A percentile compares a stretch with the other conserved stretches of the same genome.
Evolutionary conservation across 768 basidiomycete species (phyloP).

Genomic region (Mycena filopes): DNA sequence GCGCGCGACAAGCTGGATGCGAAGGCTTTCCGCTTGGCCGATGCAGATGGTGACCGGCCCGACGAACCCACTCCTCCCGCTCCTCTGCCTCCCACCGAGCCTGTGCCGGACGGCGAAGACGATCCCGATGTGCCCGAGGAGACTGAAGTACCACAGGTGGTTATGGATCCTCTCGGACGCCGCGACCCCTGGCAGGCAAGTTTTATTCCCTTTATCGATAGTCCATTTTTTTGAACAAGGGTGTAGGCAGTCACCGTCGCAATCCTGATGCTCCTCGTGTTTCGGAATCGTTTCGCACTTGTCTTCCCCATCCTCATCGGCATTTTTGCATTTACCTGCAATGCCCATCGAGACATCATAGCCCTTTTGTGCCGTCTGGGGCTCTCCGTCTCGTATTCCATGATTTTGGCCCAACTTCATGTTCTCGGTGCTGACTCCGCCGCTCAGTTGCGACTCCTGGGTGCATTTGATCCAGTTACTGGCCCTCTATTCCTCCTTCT

Average conservation of each 20-base stretch:
- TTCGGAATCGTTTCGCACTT: constrained; percentile 2
- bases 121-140: too few relatives aligned
- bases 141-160: too few relatives aligned
- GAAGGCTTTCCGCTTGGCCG: too few relatives aligned
- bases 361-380: constrained; percentile 3
- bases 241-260: neutral
- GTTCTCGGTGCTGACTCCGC: neutral
- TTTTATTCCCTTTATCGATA: neutral
- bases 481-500: neutral
- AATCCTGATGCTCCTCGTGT: neutral
- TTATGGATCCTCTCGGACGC: too few relatives aligned
- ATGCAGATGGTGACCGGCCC: too few relatives aligned
- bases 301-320: neutral
- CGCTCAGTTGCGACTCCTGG: neutral
- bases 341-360: constrained; percentile 1
- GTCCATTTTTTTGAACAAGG: neutral
- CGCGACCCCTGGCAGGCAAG: constrained; percentile 13
- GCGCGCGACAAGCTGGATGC: neutral
- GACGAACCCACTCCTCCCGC: too few relatives aligned
- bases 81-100: too few relatives aligned
- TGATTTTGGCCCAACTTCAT: neutral
- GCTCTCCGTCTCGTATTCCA: neutral
- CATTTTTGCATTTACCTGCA: constrained; percentile 1
- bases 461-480: neutral
- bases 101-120: too few relatives aligned